Conservation (phyloP, 106 monocot genomes). For the Phalaenopsis aphrodite region DNA sequence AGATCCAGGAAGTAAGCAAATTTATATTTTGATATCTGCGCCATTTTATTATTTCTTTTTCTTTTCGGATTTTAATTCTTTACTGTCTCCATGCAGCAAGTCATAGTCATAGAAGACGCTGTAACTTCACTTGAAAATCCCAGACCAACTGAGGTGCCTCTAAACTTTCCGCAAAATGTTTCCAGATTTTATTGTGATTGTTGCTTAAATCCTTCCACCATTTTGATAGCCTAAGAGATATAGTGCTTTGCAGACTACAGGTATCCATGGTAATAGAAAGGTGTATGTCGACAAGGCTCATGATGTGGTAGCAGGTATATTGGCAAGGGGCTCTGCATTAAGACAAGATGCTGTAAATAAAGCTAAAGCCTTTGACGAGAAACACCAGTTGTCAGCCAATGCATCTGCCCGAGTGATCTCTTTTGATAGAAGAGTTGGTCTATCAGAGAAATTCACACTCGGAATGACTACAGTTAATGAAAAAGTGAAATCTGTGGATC, state of each 20-base stretch:
- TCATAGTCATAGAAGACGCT: slow-evolving; percentile 15
- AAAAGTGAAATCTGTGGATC: slow-evolving; percentile 91
- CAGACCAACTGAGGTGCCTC: slow-evolving; percentile 36
- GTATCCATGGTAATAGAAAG: slow-evolving; percentile 24
- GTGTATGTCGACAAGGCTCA: slow-evolving; percentile 80
- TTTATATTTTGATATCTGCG: background rate
- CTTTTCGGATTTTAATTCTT: slow-evolving; percentile 1
- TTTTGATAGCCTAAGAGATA: background rate
- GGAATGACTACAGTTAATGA: slow-evolving; percentile 91
- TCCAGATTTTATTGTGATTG: background rate
- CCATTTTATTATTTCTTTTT: background rate
- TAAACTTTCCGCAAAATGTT: slow-evolving; percentile 17
- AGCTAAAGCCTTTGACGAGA: slow-evolving; percentile 94
- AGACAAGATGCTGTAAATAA: slow-evolving; percentile 83
- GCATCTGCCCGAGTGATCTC: slow-evolving; percentile 85
- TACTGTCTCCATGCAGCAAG: slow-evolving; percentile 40
- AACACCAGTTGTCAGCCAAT: slow-evolving; percentile 62
- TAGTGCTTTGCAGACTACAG: slow-evolving; percentile 29
- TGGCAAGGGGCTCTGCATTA: slow-evolving; percentile 80
- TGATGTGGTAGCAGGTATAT: slow-evolving; percentile 54
- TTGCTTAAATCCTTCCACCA: background rate
- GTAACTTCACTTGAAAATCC: slow-evolving; percentile 17
- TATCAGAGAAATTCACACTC: slow-evolving; percentile 77
- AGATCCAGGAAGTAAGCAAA: slow-evolving; percentile 36
- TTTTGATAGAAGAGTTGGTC: slow-evolving; percentile 74